Base-by-base conservation (phyloP, 176 grass and related monocot genomes). In the Poa annua region DNA sequence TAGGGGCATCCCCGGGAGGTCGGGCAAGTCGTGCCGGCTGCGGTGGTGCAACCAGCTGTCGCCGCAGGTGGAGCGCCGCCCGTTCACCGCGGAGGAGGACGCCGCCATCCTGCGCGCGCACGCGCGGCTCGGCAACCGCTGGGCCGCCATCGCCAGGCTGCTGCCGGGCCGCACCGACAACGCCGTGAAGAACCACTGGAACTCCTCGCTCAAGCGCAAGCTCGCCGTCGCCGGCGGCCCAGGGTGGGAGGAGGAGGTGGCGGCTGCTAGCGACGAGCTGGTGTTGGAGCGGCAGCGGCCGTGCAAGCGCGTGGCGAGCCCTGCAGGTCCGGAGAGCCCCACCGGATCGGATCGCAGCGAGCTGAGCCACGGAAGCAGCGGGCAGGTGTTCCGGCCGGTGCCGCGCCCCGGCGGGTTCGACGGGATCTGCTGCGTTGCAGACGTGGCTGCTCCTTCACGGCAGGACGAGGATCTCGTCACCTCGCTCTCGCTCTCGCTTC, bases 1-100 rank as follows among this genome's bases (percentile, higher is more conserved):
- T 48, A 61, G 86, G 0, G 86, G 90, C 2, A 94, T 98, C 54
- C 92, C 92, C 0, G 96, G 96, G 11, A 68, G 96, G 57, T 98
- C 96, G 3, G 96, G 96, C 20, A 98, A 98, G 83, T 98, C 96
- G 53, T 98, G 96, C 88, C 81, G 96, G 10, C 90, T 98, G 60
- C 90, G 96, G 80, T 98, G 96, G 96, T 98, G 96, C 73, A 98
- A 98, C 80, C 96, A 98, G 89, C 84, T 98, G 4, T 98, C 96
- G 1, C 96, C 96, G 78, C 88, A 91, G 86, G 96, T 98, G n/a
- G 96, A 98, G 91, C 96, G 94, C 22, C 90, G 96, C n/a, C 96
- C 96, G 1, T 98, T 98, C 85, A 86, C 92, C 12, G 14, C 90
- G 2, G 92, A 95, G 73, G 96, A 98, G 85, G 92, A 98, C 71